These are phyloP conservation scores for Fusarium irregulare DNA, from an alignment of 2,329 filamentous ascomycete genomes.

Conservation along the genomic window DNA sequence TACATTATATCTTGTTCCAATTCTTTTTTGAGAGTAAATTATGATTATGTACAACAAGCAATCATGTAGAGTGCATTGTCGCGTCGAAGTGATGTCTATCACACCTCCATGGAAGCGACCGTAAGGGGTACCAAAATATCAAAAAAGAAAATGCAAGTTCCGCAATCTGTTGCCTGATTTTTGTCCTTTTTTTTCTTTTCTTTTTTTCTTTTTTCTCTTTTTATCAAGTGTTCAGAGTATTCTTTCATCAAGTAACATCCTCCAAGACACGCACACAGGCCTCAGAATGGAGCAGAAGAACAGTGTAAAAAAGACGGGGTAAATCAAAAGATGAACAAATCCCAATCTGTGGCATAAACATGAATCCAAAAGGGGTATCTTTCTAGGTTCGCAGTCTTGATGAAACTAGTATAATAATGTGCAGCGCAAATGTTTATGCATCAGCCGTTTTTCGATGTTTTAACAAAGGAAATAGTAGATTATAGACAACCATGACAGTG, in stretches of 20 bases:
- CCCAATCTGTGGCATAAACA: constrained; percentile 46
- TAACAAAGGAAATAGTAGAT: constrained; percentile 46
- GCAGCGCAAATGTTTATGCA: constrained; percentile 38
- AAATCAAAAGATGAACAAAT: constrained; percentile 31
- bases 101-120: constrained; percentile 42
- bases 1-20: constrained; percentile 12
- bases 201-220: background rate
- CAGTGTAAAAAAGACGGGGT: constrained; percentile 26
- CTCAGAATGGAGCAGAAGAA: constrained; percentile 18
- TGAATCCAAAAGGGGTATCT: constrained; percentile 56
- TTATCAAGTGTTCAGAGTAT: constrained; percentile 2
- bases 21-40: constrained; percentile 39
- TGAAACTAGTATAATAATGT: constrained; percentile 46
- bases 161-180: constrained; percentile 11
- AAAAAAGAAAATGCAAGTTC: constrained; percentile 28
- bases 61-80: constrained; percentile 16
- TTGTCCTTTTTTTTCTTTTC: constrained; percentile 5
- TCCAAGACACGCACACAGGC: constrained; percentile 2
- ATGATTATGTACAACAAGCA: constrained; percentile 46
- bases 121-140: constrained; percentile 20
- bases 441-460: constrained; percentile 41
- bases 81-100: constrained; percentile 25
- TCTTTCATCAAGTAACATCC: constrained; percentile 13
- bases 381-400: constrained; percentile 53
- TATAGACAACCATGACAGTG: constrained; percentile 18